A percentile compares a stretch with the other conserved stretches of the same genome.
Evolutionary conservation across 2,329 filamentous ascomycete species (phyloP).

Genomic region (Diaporthe nobilis): DNA sequence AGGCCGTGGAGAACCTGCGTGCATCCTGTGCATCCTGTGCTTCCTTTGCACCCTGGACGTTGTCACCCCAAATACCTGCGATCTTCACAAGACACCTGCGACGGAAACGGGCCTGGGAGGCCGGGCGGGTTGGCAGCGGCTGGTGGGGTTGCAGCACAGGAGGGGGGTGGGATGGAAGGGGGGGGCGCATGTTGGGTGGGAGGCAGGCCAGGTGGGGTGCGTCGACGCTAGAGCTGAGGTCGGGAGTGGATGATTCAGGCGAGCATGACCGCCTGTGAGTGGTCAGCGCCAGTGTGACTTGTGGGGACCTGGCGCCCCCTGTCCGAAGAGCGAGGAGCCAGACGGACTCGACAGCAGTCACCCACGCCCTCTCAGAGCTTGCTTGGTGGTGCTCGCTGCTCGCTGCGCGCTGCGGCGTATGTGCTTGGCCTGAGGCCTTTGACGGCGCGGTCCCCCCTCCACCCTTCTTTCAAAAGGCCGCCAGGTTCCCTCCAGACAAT

Average conservation of each 20-base stretch:
- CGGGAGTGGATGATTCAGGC: conserved; percentile 28
- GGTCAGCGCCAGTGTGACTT: conserved; percentile 12
- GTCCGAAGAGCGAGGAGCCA: conserved; percentile 17
- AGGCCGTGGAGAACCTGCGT: conserved; percentile 10
- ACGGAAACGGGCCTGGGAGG: background rate
- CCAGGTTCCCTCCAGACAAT: conserved; percentile 25
- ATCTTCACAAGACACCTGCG: conserved; percentile 9
- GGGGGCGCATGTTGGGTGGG: background rate
- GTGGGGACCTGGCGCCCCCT: conserved; percentile 3
- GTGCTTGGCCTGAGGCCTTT: conserved; percentile 22
- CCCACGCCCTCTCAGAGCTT: conserved; percentile 1
- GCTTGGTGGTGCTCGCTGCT: background rate
- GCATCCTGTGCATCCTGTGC: conserved; percentile 12
- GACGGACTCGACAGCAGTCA: conserved; percentile 8
- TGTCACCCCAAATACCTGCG: conserved; percentile 14
- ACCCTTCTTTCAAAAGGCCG: conserved; percentile 37
- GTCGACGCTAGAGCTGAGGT: conserved; percentile 31
- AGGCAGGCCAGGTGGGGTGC: background rate
- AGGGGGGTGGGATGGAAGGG: conserved; percentile 2
- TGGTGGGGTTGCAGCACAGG: conserved; percentile 30
- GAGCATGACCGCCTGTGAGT: conserved; percentile 10
- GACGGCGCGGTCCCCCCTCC: conserved; percentile 27
- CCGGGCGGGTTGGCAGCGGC: background rate
- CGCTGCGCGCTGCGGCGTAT: background rate
- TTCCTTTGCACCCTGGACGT: conserved; percentile 24